These are phyloP conservation scores for Fusarium napiforme DNA, from an alignment of 2,329 filamentous ascomycete species.

Conservation along the genomic window DNA sequence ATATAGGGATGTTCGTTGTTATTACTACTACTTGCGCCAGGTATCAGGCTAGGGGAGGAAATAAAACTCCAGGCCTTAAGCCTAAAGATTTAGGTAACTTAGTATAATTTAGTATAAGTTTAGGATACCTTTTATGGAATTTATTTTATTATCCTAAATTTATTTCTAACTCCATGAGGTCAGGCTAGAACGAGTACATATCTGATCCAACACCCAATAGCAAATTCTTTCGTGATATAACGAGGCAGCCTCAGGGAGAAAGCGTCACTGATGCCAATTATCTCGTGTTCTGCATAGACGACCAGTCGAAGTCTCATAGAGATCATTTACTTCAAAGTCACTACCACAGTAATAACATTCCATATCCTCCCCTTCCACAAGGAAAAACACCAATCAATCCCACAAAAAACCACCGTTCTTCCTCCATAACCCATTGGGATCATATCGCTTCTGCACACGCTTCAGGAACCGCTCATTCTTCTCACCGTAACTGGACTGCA, in stretches of 20 bases:
- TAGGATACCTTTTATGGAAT: no score
- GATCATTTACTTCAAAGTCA: not conserved
- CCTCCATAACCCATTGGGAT: not conserved
- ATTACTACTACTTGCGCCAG: not conserved
- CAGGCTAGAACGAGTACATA: not conserved
- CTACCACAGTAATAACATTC: rapidly evolving
- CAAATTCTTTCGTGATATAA: not conserved
- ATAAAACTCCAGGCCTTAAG: no score
- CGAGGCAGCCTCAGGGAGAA: rapidly evolving
- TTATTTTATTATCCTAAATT: no score
- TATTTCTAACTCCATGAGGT: no score
- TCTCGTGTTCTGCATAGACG: not conserved
- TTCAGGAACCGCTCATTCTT: not conserved
- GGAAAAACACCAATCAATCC: rapidly evolving
- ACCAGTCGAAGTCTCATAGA: no score
- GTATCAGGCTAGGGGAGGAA: not conserved
- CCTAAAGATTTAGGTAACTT: no score
- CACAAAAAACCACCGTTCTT: not conserved
- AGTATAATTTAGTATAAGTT: no score
- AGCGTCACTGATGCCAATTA: rapidly evolving
- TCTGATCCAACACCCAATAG: not conserved
- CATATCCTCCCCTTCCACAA: rapidly evolving
- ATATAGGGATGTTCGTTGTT: no score
- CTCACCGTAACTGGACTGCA: not conserved
- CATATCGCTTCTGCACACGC: not conserved